Conservation (phyloP, 306 rosid genomes). For the Malus fusca region DNA sequence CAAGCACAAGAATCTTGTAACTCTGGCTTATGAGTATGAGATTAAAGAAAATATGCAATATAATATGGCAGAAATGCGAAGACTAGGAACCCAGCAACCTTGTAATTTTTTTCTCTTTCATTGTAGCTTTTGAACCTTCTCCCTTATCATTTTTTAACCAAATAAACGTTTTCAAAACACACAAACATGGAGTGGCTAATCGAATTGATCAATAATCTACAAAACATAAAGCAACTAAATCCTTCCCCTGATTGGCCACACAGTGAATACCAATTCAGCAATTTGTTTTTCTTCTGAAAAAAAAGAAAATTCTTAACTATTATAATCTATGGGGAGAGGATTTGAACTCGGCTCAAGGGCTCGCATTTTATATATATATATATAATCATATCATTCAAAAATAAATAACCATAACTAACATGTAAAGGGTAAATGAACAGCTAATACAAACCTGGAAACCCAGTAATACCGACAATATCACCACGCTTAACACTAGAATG, state of each 20-base stretch:
- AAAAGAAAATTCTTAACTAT: no score
- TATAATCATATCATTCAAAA: neutral
- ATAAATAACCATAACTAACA: neutral
- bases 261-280: neutral
- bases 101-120: neutral
- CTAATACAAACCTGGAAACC: conserved; percentile 69
- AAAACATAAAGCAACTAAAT: neutral
- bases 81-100: neutral
- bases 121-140: neutral
- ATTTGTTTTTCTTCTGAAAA: neutral
- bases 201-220: neutral
- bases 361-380: no score
- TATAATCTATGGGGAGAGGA: no score
- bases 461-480: conserved; percentile 71
- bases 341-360: neutral
- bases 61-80: neutral
- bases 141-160: neutral
- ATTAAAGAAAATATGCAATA: neutral
- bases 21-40: neutral
- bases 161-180: neutral
- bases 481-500: conserved; percentile 81
- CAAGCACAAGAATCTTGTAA: neutral
- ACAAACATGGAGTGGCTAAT: neutral
- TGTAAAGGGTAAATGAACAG: neutral
- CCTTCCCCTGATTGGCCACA: neutral